Evolutionary conservation across 768 basidiomycete species (phyloP), one percentile per base, ranked within the genome.

Genomic region (Russula griseocarnosa): DNA sequence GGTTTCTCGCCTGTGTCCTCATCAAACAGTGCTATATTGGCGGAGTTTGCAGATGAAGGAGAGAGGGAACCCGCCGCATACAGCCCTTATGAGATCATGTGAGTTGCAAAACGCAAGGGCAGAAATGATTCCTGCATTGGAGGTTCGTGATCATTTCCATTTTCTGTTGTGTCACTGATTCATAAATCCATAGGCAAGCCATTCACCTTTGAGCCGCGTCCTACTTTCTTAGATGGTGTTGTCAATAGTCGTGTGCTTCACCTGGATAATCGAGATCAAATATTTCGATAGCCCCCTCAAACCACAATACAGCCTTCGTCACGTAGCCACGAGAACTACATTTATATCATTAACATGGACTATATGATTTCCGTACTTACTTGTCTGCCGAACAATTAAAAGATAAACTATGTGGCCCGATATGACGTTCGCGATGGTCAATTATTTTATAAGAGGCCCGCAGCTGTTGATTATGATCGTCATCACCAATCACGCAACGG

Each of bases 371-470:
- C 10, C 44, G 52, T 16, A 69, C 79, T 59, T 61, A 94, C 94
- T 81, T 87, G 40, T 85, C 78, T 0, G 83, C 85, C 5, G 82
- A 75, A 1, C 79, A 73, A 68, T 91, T 90, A 74, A 97, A 98
- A 0, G 87, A 80, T 63, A 98, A 78, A 68, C 85, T 84, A 60
- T 93, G 88, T 0, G 96, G 94, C 0, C 92, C 94, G 46, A 97
- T 79, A 59, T 92, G 85, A 36, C 94, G 83, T 75, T 98, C 96
- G n/a, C 89, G 79, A 70, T 98, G 95, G 73, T 98, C 94, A 11
- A 98, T 82, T 44, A 98, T 96, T 46, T 80, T 80, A 73, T 98
- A 98, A 1, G 92, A 94, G 0, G 94, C 96, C 20, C 95, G 84
- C 22, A 92, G 82, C 95, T 97, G 71, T 24, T 18, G 0, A 9